A percentile compares a stretch with the other conserved stretches of the same genome.
phyloP scores from a whole-genome alignment of 1,284 basidiomycete species.

The Gomphus sp. region DNA sequence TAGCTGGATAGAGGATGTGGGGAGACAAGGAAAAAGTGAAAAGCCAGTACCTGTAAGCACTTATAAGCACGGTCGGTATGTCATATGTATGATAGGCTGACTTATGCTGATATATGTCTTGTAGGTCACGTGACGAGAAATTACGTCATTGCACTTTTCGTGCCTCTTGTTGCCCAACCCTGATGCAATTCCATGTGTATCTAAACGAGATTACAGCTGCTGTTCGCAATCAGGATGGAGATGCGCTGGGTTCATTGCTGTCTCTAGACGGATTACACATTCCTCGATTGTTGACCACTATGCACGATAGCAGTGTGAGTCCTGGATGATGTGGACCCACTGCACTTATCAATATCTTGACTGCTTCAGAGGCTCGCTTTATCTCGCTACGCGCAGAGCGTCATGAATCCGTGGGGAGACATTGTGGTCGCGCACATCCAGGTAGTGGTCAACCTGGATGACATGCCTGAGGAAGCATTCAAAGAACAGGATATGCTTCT shows the following conservation, averaged over 20 bases:
- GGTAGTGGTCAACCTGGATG: constrained; percentile 56
- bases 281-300: constrained; percentile 12
- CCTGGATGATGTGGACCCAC: not conserved
- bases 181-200: constrained; percentile 48
- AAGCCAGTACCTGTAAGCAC: too few relatives aligned
- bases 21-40: not conserved
- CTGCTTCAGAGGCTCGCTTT: constrained; percentile 36
- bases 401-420: constrained; percentile 72
- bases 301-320: constrained; percentile 15
- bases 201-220: constrained; percentile 53
- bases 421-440: constrained; percentile 72
- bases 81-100: not conserved
- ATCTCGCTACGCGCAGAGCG: constrained; percentile 49
- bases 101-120: too few relatives aligned
- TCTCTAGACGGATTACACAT: constrained; percentile 26
- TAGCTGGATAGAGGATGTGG: not conserved
- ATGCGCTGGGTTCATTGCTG: constrained; percentile 59
- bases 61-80: not conserved
- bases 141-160: not conserved
- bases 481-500: constrained; percentile 63
- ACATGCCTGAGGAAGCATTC: constrained; percentile 61
- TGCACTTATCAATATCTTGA: not conserved
- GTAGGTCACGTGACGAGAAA: too few relatives aligned
- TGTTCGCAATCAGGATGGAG: constrained; percentile 54
- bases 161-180: constrained; percentile 19